phyloP scores from a whole-genome alignment of 495 filamentous ascomycete genomes.

The Aspergillus sclerotiicarbonarius region DNA sequence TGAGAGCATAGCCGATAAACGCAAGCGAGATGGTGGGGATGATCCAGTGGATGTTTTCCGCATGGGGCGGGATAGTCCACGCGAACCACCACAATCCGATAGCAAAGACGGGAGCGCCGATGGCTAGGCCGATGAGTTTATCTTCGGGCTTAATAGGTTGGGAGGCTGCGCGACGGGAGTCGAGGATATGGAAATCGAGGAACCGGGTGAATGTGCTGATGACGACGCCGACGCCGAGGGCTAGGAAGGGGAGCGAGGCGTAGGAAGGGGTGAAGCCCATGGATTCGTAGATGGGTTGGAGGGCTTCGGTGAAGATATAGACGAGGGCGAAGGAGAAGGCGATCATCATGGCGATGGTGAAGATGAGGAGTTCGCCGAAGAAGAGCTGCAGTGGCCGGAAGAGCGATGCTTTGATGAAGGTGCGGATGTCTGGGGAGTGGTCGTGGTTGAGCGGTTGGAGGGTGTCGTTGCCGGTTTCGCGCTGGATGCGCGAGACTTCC shows the following conservation, averaged over 20 bases:
- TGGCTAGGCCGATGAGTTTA: conserved; percentile 40
- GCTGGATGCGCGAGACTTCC: conserved; percentile 24
- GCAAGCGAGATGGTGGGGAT: conserved; percentile 33
- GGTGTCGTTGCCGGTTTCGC: conserved; percentile 15
- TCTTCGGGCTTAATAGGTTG: conserved; percentile 32
- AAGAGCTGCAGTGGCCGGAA: conserved; percentile 40
- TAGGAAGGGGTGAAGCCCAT: conserved; percentile 24
- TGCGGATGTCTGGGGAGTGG: conserved; percentile 31
- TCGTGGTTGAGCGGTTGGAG: conserved; percentile 36
- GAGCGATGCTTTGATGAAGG: conserved; percentile 36
- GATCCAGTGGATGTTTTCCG: conserved; percentile 30
- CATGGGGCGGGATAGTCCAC: conserved; percentile 42
- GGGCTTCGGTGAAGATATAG: conserved; percentile 37
- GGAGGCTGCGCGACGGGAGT: conserved; percentile 13
- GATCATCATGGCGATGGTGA: conserved; percentile 37
- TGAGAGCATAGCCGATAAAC: conserved; percentile 42
- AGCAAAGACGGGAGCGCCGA: conserved; percentile 40
- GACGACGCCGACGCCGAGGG: conserved; percentile 31
- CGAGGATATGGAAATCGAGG: conserved; percentile 26
- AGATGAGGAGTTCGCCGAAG: conserved; percentile 45
- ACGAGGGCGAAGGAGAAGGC: conserved; percentile 44
- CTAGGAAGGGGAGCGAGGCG: conserved; percentile 40
- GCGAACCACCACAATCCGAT: conserved; percentile 43
- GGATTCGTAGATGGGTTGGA: conserved; percentile 3
- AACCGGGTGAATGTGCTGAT: conserved; percentile 32